Evolutionary conservation across 768 basidiomycete genomes (phyloP), one percentile per base, ranked within the genome.

Genomic region (Boletus fagicola): DNA sequence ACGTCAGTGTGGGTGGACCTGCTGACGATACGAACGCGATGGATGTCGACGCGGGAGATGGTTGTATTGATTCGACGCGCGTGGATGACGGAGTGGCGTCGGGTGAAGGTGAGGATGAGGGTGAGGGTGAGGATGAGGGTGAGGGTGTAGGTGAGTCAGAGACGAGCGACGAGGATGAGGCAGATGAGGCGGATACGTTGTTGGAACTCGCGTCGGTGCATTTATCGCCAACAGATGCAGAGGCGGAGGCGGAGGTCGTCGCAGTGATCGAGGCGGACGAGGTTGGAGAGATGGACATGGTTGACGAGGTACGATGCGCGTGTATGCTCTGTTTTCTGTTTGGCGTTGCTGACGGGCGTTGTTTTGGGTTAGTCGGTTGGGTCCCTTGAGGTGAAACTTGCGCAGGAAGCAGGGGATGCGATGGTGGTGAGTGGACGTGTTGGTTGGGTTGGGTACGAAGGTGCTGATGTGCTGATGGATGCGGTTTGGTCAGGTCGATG

Each of bases 191-290:
- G 28, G 68, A 66, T 44, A 16, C 48, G 49, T 50, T 68, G 44
- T 54, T 69, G 51, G 59, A 66, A 11, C 59, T 69, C n/a, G 68
- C 60, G 39, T 65, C 64, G 16, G 64, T 70, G 24, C 66, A 69
- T 42, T 54, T 68, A n/a, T 62, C 56, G 10, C 46, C 12, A 39
- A 18, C 16, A 39, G 33, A 35, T 26, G 16, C 3, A n/a, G 49
- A 38, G 16, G 38, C 5, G 36, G 36, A 38, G 36, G 13, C 16
- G 38, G 38, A 38, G 38, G 16, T 16, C 5, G 46, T 31, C 16
- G 47, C 0, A 18, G 40, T 4, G 18, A 51, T 16, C 4, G 26
- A 13, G 22, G 20, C 8, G 24, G 30, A 51, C 20, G 15, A 38
- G 13, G 36, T 0, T 4, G 38, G 20, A 40, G 56, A 22, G 16